Percentiles rank a stretch among this genome's conserved stretches.
Conservation (phyloP, 2,329 filamentous ascomycete genomes). For the Penicillium sp. region DNA sequence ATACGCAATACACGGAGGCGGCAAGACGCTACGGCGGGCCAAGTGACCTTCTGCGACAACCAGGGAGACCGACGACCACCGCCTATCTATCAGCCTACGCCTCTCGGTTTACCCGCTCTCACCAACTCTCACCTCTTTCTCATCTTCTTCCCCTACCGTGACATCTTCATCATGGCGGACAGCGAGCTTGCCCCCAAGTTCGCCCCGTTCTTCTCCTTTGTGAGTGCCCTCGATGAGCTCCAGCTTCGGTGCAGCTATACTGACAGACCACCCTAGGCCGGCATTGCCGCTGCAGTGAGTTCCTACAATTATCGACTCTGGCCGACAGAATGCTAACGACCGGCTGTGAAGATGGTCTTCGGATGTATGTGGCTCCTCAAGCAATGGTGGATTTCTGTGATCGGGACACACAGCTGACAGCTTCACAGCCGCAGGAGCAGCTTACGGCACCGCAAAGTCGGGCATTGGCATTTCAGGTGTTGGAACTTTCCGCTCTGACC, state of each 20-base stretch:
- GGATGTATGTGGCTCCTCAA: conserved; percentile 48
- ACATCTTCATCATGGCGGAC: conserved; percentile 44
- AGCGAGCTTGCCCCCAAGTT: conserved; percentile 64
- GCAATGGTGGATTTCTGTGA: conserved; percentile 3
- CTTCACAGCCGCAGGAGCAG: conserved; percentile 63
- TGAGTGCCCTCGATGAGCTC: conserved; percentile 44
- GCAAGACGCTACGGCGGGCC: conserved; percentile 26
- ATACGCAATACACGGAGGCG: no score
- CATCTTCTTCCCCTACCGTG: neutral
- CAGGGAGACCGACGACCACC: conserved; percentile 18
- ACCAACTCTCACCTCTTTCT: neutral
- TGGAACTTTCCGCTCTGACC: conserved; percentile 67
- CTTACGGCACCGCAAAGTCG: conserved; percentile 70
- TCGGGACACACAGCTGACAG: conserved; percentile 24
- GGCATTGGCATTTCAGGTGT: conserved; percentile 71
- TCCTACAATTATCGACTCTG: neutral
- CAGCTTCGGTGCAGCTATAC: conserved; percentile 12
- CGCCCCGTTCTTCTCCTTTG: conserved; percentile 71
- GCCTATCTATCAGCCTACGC: no score
- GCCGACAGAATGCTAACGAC: conserved; percentile 28
- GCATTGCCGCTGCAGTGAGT: conserved; percentile 55
- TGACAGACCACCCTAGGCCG: conserved; percentile 45
- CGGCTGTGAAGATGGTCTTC: conserved; percentile 52
- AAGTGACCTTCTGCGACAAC: conserved; percentile 28
- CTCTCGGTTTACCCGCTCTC: conserved; percentile 11